Base-by-base conservation (phyloP, 2,329 filamentous ascomycete species). In the Trichophyton verrucosum region DNA sequence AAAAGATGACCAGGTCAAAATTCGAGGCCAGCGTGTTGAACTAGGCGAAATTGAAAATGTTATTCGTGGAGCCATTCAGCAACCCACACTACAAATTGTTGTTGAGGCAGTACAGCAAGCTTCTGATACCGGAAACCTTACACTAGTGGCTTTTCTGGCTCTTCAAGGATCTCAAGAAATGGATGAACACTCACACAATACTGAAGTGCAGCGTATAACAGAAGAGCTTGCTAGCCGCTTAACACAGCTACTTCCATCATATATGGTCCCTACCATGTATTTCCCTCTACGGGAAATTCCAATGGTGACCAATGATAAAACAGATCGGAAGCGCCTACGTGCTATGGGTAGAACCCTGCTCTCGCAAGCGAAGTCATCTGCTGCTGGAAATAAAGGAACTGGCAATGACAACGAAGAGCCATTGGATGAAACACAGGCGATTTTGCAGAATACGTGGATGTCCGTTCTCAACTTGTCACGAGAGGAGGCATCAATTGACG, bases 1-100 rank as follows among this genome's bases (percentile, higher is more conserved):
- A 24, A 69, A 68, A 49, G 69, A 71, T 57, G 61, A 60, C 1
- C 91, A 96, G 71, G 85, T 95, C 63, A 96, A 96, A 71, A 78
- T 95, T 3, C 83, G 90, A 13, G 90, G 90, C 0, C 90, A 95
- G 70, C 80, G 90, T 11, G 78, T 95, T 0, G 91, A 95, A 68
- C 86, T 94, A 62, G 87, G 86, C 0, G 90, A 95, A 74, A 92
- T 95, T 72, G 88, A 92, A 68, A 82, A 89, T 66, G 65, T 68
- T 49, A 47, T 57, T 8, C 53, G 20, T 13, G 30, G 15, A 7
- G 9, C 17, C 3, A 13, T 57, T 42, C 9, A 17, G 20, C 30
- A 57, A 3, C 24, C 15, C 0, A n/a, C n/a, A 38, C 6, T 22
- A 9, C 20, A 24, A 6, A 15, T 57, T 38, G 20, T 38, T 8